Percentiles rank a stretch among this genome's conserved stretches.
Conservation (phyloP, 1,284 basidiomycete genomes). For the Stygiomarasmius scandens region DNA sequence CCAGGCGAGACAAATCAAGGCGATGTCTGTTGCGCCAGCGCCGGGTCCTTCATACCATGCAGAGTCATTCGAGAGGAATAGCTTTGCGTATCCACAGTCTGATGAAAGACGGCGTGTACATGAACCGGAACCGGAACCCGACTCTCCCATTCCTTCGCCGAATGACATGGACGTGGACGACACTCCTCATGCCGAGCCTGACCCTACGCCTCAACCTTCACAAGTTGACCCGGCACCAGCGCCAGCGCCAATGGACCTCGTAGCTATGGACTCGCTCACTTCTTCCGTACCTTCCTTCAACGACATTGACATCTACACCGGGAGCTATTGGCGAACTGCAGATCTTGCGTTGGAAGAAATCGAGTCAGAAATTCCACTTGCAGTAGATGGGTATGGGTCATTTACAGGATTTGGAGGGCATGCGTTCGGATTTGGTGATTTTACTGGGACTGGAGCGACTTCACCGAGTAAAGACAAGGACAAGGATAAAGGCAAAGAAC, state of each 20-base stretch:
- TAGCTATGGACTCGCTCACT: too few relatives aligned
- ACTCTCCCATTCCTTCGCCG: neutral
- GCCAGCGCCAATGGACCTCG: too few relatives aligned
- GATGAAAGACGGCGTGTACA: neutral
- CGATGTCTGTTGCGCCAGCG: neutral
- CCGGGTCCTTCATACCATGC: neutral
- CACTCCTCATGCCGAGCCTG: neutral
- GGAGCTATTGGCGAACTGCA: constrained; percentile 16
- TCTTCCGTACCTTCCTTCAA: too few relatives aligned
- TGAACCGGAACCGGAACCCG: neutral
- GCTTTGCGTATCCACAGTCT: neutral
- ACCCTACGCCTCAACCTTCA: neutral
- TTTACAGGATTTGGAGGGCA: too few relatives aligned
- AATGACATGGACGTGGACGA: neutral
- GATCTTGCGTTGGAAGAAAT: constrained; percentile 8
- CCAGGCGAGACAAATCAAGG: neutral
- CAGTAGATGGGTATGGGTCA: too few relatives aligned
- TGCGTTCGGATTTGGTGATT: too few relatives aligned
- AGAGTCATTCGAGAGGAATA: neutral
- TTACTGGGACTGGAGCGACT: too few relatives aligned
- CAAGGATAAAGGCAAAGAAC: neutral
- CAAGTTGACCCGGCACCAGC: too few relatives aligned
- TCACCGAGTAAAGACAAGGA: neutral
- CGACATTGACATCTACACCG: constrained; percentile 8
- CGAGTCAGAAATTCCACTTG: neutral